phyloP scores from a whole-genome alignment of 1,139 yeast genomes.

The Hanseniaspora uvarum region DNA sequence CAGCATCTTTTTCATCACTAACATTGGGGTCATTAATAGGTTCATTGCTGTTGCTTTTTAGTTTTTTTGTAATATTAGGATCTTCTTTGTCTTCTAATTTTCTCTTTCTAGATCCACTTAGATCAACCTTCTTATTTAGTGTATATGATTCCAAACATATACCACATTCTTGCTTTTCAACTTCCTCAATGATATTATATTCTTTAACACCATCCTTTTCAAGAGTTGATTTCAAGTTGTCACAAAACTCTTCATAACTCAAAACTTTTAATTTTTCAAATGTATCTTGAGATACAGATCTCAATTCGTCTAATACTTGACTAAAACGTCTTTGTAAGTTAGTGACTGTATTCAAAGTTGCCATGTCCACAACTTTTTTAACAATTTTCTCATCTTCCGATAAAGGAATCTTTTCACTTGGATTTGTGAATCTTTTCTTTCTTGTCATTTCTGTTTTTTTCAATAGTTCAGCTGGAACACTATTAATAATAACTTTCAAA shows the following conservation, averaged over 20 bases:
- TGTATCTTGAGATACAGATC: slow-evolving; percentile 13
- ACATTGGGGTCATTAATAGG: slow-evolving; percentile 3
- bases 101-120: background rate
- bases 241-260: background rate
- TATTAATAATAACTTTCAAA: background rate
- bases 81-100: background rate
- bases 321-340: slow-evolving; percentile 10
- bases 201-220: background rate
- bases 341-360: slow-evolving; percentile 11
- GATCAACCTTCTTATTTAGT: background rate
- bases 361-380: slow-evolving; percentile 10
- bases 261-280: slow-evolving; percentile 5
- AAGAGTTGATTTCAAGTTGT: background rate
- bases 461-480: slow-evolving; percentile 6
- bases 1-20: slow-evolving; percentile 20
- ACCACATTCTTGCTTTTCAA: slow-evolving; percentile 11
- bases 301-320: slow-evolving; percentile 7
- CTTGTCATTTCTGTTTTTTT: background rate
- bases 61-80: background rate
- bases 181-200: background rate
- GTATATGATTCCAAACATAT: slow-evolving; percentile 12
- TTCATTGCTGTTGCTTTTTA: background rate
- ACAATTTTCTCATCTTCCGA: slow-evolving; percentile 9
- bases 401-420: background rate
- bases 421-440: slow-evolving; percentile 4